Evolutionary conservation across 371 early-diverging fungal genomes (phyloP), one percentile per base, ranked within the genome.

Genomic region (Mortierella sp.): DNA sequence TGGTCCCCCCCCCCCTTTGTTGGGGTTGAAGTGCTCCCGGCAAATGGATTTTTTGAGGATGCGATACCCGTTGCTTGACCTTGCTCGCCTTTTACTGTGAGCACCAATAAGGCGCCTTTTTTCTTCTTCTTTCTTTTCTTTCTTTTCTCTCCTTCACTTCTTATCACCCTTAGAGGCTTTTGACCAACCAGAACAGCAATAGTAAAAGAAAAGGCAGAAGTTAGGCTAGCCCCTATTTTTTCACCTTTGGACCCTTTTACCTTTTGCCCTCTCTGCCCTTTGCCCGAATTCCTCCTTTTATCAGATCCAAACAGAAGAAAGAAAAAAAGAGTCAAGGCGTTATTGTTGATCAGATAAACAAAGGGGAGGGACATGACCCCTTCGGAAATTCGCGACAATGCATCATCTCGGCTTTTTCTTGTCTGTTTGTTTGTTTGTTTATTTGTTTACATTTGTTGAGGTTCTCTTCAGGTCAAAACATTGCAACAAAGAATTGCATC

Each of bases 401-500:
- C 31, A 60, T 63, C 34, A 63, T 63, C 63, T 31, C 19, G 21
- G 34, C 31, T 1, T 60, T 48, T 48, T 10, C 45, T 8, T 14
- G 14, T 48, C 48, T 60, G 57, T 57, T 58, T 57, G 57, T 57
- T 57, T 57, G 57, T 57, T 57, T 57, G 26, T 31, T 60, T 28
- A 14, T 60, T 60, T 14, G 58, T 26, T 28, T 19, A 31, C 26
- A 3, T 57, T 21, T 26, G 26, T 9, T 57, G 24, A n/a, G 24
- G 31, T 31, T 31, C 60, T 50, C 16, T 50, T 16, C 50, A 11
- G 7, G 21, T 65, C 38, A 34, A 65, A 38, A 21, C 19, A 50
- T 50, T 50, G 50, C 50, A 34, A 34, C 65, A 65, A 38, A 65
- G 34, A 34, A 28, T 65, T 38, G 65, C 65, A 65, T 65, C 65